Evolutionary conservation across 2,329 filamentous ascomycete genomes (phyloP).

Genomic region (Ophiostoma sp.): DNA sequence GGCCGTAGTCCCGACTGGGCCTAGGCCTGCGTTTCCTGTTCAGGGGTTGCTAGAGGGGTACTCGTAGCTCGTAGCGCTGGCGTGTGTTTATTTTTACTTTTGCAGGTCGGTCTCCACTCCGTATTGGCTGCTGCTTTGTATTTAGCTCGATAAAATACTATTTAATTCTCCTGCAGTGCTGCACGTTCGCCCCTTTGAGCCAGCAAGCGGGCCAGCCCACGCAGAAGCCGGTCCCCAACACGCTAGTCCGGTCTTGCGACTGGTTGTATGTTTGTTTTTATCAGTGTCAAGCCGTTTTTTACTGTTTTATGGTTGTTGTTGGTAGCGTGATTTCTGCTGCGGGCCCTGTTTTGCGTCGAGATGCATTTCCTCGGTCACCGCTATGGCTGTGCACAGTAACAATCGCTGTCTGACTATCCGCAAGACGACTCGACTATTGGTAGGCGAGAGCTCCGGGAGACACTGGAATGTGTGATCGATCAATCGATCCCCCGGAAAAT

Average conservation of each 20-base stretch:
- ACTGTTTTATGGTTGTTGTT: neutral
- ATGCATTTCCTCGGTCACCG: too few relatives aligned
- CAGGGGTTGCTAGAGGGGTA: constrained; percentile 22
- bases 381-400: too few relatives aligned
- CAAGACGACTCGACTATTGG: neutral
- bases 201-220: neutral
- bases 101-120: neutral
- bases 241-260: neutral
- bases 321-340: constrained; percentile 2
- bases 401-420: neutral
- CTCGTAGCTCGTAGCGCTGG: too few relatives aligned
- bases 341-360: too few relatives aligned
- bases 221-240: neutral
- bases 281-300: neutral
- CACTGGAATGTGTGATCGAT: neutral
- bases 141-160: neutral
- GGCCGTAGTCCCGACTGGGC: neutral
- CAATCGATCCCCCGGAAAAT: neutral
- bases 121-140: neutral
- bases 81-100: constrained; percentile 17
- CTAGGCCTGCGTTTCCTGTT: neutral
- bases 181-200: neutral
- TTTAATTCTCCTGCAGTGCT: neutral
- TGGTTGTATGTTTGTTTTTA: neutral
- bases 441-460: neutral